phyloP scores from a whole-genome alignment of 306 rosid species.

The Hippophae rhamnoides region DNA sequence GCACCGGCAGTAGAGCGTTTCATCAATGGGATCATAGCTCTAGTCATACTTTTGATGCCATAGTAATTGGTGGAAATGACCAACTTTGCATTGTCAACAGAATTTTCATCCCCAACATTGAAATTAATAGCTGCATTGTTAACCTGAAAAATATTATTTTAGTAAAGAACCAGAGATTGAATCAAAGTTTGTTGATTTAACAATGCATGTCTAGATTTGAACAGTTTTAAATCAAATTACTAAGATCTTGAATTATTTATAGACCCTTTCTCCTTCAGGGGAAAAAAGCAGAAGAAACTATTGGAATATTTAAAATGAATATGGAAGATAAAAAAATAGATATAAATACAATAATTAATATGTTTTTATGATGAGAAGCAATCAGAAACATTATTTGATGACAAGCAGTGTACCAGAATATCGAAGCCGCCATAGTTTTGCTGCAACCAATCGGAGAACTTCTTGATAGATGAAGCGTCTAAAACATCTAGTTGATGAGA shows the following conservation, averaged over 20 bases:
- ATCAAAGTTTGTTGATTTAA: too few relatives aligned
- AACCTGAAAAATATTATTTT: constrained; percentile 32
- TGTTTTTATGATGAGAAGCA: too few relatives aligned
- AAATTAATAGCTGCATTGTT: constrained; percentile 87
- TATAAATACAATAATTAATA: too few relatives aligned
- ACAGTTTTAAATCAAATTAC: too few relatives aligned
- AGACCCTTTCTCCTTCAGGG: too few relatives aligned
- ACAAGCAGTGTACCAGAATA: constrained; percentile 48
- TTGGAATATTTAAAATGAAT: background rate
- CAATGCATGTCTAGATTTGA: too few relatives aligned
- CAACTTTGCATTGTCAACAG: constrained; percentile 50
- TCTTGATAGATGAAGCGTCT: constrained; percentile 46
- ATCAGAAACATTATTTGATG: background rate
- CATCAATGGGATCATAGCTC: constrained; percentile 84
- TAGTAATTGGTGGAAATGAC: constrained; percentile 69
- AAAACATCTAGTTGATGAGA: constrained; percentile 70
- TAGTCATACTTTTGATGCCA: constrained; percentile 64
- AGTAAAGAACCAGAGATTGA: background rate
- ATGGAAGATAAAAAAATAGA: background rate
- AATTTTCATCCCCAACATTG: constrained; percentile 67
- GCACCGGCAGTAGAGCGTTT: constrained; percentile 57
- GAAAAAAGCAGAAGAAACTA: background rate
- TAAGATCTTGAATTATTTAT: too few relatives aligned
- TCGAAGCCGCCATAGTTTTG: constrained; percentile 73
- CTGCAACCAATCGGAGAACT: constrained; percentile 55